phyloP scores from a whole-genome alignment of 768 basidiomycete species.

The Rhizopogon vulgaris region DNA sequence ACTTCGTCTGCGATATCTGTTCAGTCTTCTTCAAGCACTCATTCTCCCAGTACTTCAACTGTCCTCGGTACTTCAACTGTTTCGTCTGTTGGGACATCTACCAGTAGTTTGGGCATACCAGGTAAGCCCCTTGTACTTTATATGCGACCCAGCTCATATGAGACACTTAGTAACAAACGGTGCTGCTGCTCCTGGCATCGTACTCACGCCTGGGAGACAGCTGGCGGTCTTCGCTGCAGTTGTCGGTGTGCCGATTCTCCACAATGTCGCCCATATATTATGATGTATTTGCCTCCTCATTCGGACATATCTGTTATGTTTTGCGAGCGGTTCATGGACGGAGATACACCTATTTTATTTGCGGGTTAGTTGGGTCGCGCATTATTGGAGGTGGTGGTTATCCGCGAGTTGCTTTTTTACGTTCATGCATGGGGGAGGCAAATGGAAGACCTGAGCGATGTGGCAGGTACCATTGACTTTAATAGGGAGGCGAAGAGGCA shows the following conservation, averaged over 20 bases:
- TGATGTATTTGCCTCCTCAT: not conserved
- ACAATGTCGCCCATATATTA: not conserved
- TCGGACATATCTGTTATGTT: not conserved
- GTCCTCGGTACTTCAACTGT: not conserved
- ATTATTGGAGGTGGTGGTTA: not conserved
- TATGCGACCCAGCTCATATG: not conserved
- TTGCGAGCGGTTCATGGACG: not conserved
- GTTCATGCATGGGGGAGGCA: no score
- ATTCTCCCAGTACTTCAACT: not conserved
- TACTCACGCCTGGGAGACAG: not conserved
- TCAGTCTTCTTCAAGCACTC: not conserved
- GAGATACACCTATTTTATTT: not conserved
- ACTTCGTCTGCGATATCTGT: not conserved
- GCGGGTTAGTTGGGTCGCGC: slow-evolving; percentile 2
- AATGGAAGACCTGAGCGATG: no score
- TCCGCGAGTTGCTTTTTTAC: no score
- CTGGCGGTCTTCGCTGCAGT: slow-evolving; percentile 4
- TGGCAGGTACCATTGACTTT: no score
- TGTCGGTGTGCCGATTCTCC: slow-evolving; percentile 4
- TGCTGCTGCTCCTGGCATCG: slow-evolving; percentile 8
- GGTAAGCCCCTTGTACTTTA: not conserved
- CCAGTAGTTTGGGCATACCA: not conserved
- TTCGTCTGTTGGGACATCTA: not conserved
- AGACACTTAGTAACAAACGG: not conserved
- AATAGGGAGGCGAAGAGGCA: no score